Evolutionary conservation across 352 stramenopile genomes (phyloP), one percentile per base, ranked within the genome.

Genomic region (Halophytophthora polymorphica): DNA sequence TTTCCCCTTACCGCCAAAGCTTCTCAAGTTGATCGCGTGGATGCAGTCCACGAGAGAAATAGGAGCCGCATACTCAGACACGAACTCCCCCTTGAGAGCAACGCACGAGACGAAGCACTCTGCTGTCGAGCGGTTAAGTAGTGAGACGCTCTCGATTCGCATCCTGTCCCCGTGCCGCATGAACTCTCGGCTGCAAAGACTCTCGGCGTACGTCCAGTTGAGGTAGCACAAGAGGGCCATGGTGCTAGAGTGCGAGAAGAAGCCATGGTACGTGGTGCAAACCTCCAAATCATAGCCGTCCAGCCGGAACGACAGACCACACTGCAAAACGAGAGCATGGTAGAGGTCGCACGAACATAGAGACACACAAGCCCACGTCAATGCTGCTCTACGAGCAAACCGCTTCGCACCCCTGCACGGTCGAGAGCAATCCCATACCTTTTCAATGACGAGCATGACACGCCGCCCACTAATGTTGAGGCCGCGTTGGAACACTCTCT

Each of bases 401-500:
- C 6, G 29, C 6, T 12, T 34, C 29, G 29, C 6, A 34, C 6
- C 29, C 29, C 12, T 34, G 6, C 12, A 34, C 29, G 6, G 6
- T 12, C 1, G 18, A 25, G 15, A 28, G n/a, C 17, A 57, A 2
- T 12, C 1, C 38, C 53, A 5, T 55, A 86, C 76, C 67, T 82
- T 78, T 34, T 90, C 74, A 29, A 90, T 79, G 14, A 66, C 57
- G 11, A 90, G 74, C 55, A 90, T 57, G 10, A 90, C 42, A 3
- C 50, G 53, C 14, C 53, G 61, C 1, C 61, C 74, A 28, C 66
- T 75, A n/a, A 90, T 63, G 11, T 69, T 50, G 10, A 84, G 17
- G 0, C 79, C 79, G 25, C 79, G 73, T 40, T 90, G 74, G 39
- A 73, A 90, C 7, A 90, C 74, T 13, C 70, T 53, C 40, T 88